Evolutionary conservation across 176 grass and related monocot species (phyloP).

Genomic region (Oryza coarctata): DNA sequence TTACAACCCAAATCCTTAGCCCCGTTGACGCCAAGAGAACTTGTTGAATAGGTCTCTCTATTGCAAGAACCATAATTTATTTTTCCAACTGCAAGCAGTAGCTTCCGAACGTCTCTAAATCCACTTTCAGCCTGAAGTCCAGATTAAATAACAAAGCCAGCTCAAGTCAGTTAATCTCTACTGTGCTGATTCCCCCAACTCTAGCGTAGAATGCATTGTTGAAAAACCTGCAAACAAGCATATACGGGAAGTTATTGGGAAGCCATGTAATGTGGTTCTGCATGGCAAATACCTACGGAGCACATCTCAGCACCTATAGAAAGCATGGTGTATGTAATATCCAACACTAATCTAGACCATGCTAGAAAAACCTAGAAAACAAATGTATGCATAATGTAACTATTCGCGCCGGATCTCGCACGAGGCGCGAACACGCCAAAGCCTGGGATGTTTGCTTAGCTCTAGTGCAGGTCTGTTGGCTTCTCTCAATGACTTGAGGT

Average conservation of each 20-base stretch:
- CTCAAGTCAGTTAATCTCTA: conserved; percentile 80
- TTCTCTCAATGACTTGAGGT: too few relatives aligned
- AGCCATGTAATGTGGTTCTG: background rate
- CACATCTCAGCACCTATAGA: background rate
- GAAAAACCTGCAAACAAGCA: conserved; percentile 58
- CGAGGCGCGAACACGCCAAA: too few relatives aligned
- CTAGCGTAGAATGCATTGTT: conserved; percentile 88
- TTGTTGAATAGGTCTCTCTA: conserved; percentile 68
- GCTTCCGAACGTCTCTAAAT: conserved; percentile 57
- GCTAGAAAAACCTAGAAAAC: conserved; percentile 6
- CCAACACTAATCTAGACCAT: background rate
- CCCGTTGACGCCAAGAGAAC: conserved; percentile 18
- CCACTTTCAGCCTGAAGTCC: conserved; percentile 85
- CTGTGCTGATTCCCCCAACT: conserved; percentile 83
- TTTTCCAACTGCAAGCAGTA: conserved; percentile 84
- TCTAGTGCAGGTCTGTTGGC: too few relatives aligned
- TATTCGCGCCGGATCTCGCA: too few relatives aligned
- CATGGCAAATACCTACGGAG: background rate
- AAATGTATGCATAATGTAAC: background rate
- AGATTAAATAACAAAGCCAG: conserved; percentile 81
- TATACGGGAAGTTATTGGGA: background rate
- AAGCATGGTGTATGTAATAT: background rate
- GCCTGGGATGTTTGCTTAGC: too few relatives aligned
- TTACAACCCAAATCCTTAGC: conserved; percentile 23
- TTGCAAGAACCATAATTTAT: conserved; percentile 35